Conservation (phyloP, 805 yeast genomes). For the Schwanniomyces yamadae region DNA sequence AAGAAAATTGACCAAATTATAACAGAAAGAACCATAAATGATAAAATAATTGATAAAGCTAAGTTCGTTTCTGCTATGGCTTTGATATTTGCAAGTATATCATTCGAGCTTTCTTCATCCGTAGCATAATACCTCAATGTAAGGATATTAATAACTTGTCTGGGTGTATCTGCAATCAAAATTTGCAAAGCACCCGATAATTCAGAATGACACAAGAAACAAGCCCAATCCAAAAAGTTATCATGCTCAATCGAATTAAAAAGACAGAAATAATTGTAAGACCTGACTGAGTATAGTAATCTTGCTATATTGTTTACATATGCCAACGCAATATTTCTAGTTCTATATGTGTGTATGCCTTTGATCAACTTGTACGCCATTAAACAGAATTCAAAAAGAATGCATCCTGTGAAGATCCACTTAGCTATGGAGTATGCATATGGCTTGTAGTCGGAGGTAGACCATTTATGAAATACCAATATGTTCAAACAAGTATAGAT, state of each 20-base stretch:
- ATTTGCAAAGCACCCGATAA: conserved; percentile 61
- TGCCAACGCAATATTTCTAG: conserved; percentile 64
- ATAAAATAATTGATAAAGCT: conserved; percentile 66
- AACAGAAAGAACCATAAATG: conserved; percentile 75
- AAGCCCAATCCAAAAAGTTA: conserved; percentile 61
- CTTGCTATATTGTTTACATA: conserved; percentile 69
- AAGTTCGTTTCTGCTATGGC: conserved; percentile 59
- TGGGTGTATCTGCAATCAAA: conserved; percentile 78
- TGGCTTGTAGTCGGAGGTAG: conserved; percentile 45
- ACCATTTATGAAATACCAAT: conserved; percentile 71
- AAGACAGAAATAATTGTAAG: conserved; percentile 69
- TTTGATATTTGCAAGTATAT: conserved; percentile 47
- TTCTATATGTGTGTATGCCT: conserved; percentile 57
- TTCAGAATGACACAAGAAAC: conserved; percentile 64
- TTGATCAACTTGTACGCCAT: conserved; percentile 54
- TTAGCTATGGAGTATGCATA: conserved; percentile 51
- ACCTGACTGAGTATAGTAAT: conserved; percentile 51
- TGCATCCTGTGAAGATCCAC: conserved; percentile 83
- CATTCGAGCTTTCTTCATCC: conserved; percentile 43
- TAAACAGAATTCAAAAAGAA: conserved; percentile 63
- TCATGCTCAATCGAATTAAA: conserved; percentile 66
- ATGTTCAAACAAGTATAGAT: conserved; percentile 75
- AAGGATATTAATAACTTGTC: conserved; percentile 80
- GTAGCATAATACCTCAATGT: conserved; percentile 58
- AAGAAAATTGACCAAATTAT: conserved; percentile 71